Conservation (phyloP, 2,329 filamentous ascomycete species). For the Clonostachys rosea region DNA sequence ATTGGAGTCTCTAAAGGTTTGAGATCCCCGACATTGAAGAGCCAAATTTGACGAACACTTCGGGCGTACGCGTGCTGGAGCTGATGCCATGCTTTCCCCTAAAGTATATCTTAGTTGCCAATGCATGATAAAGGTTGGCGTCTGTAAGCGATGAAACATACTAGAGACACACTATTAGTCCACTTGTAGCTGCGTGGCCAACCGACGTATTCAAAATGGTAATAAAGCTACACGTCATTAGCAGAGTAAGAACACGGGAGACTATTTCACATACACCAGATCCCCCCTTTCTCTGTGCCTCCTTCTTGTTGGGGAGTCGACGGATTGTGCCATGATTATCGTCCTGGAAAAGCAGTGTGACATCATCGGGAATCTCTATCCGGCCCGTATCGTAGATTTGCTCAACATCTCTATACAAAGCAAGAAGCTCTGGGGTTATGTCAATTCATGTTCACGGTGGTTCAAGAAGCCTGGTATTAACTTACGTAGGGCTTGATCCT, state of each 20-base stretch:
- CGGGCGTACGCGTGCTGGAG: slow-evolving; percentile 46
- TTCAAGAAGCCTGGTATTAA: slow-evolving; percentile 6
- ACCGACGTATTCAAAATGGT: slow-evolving; percentile 60
- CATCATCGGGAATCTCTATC: slow-evolving; percentile 53
- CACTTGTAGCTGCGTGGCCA: slow-evolving; percentile 55
- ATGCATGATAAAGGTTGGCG: neutral
- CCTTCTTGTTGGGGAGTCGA: slow-evolving; percentile 47
- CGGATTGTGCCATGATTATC: slow-evolving; percentile 60
- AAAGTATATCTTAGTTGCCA: neutral
- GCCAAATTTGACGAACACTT: slow-evolving; percentile 49
- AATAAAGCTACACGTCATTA: slow-evolving; percentile 27
- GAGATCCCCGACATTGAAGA: slow-evolving; percentile 59
- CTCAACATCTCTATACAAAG: slow-evolving; percentile 62
- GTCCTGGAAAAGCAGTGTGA: slow-evolving; percentile 58
- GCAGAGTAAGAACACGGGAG: slow-evolving; percentile 6
- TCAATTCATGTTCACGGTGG: slow-evolving; percentile 5
- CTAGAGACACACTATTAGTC: slow-evolving; percentile 57
- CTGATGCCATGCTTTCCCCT: slow-evolving; percentile 40
- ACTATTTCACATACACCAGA: slow-evolving; percentile 37
- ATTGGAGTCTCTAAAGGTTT: slow-evolving; percentile 54
- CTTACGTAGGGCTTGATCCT: slow-evolving; percentile 33
- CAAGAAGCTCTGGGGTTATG: slow-evolving; percentile 46
- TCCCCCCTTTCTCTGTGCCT: slow-evolving; percentile 47
- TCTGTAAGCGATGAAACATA: slow-evolving; percentile 10
- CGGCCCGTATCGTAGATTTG: slow-evolving; percentile 54